phyloP scores from a whole-genome alignment of 2,329 filamentous ascomycete genomes.

The Hypomyces perniciosus region DNA sequence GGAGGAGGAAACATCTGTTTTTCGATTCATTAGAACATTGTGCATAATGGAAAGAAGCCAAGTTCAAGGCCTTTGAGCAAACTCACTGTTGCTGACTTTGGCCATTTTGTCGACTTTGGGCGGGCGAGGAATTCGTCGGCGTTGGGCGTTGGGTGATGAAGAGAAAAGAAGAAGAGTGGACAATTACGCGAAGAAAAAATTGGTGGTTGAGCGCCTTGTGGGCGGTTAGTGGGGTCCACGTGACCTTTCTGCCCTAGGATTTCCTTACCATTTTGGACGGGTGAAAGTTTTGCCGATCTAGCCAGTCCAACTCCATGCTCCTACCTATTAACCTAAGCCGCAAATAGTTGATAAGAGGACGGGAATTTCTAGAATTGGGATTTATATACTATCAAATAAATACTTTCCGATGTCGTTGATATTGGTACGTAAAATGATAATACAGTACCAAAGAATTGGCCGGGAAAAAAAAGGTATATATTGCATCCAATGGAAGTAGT shows the following conservation, averaged over 20 bases:
- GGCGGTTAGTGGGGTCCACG: conserved; percentile 27
- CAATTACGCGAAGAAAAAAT: conserved; percentile 8
- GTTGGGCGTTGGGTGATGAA: conserved; percentile 25
- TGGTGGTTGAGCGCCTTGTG: conserved; percentile 21
- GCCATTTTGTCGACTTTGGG: conserved; percentile 50
- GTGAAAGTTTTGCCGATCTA: no score
- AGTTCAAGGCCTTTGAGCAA: background rate
- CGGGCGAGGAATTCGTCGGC: conserved; percentile 23
- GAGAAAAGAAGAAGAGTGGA: conserved; percentile 4
- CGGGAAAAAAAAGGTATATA: no score
- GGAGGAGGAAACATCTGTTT: conserved; percentile 62
- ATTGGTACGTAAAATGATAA: no score
- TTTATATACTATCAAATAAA: no score
- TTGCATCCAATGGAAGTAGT: no score
- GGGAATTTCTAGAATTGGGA: no score
- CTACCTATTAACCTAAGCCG: no score
- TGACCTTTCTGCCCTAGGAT: conserved; percentile 21
- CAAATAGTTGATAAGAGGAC: no score
- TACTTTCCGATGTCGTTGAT: no score
- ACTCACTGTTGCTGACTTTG: conserved; percentile 60
- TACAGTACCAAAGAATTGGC: no score
- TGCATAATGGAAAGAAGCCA: background rate
- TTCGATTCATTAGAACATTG: conserved; percentile 6
- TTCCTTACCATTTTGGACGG: background rate
- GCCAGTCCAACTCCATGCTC: no score